Percentiles rank a stretch among this genome's conserved stretches.
These are phyloP conservation scores for Diaporthe helianthi DNA, from an alignment of 2,329 filamentous ascomycete species.

Conservation along the genomic window DNA sequence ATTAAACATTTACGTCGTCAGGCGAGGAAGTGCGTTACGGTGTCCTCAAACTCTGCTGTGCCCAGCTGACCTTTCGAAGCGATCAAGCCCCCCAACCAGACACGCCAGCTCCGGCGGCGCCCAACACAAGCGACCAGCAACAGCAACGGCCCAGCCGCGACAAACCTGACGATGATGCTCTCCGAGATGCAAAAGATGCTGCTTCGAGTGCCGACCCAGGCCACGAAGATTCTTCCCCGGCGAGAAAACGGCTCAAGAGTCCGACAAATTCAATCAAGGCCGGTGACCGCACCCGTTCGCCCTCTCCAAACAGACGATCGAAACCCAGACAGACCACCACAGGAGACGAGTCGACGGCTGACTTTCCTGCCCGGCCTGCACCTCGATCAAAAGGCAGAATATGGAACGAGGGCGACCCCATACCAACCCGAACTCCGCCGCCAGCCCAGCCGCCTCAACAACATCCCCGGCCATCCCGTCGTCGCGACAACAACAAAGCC, in stretches of 20 bases:
- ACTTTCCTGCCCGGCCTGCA: constrained; percentile 16
- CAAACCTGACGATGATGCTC: neutral
- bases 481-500: neutral
- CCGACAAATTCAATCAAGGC: constrained; percentile 6
- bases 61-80: constrained; percentile 10
- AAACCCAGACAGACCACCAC: neutral
- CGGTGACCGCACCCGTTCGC: constrained; percentile 11
- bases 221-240: neutral
- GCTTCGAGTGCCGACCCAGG: neutral
- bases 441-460: constrained; percentile 7
- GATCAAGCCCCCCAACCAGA: neutral
- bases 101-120: neutral
- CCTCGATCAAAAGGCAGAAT: constrained; percentile 15
- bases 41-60: too few relatives aligned
- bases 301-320: constrained; percentile 4
- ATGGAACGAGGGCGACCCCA: constrained; percentile 29
- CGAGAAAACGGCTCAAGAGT: constrained; percentile 23
- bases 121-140: neutral
- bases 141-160: neutral
- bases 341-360: constrained; percentile 4
- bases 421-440: neutral
- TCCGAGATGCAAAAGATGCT: neutral
- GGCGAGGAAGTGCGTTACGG: constrained; percentile 2
- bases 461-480: neutral
- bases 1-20: constrained; percentile 12